Percentiles rank a stretch among this genome's conserved stretches.
These are phyloP conservation scores for Eremochloa ophiuroides DNA, from an alignment of 176 grass and related monocot genomes.

Conservation along the genomic window DNA sequence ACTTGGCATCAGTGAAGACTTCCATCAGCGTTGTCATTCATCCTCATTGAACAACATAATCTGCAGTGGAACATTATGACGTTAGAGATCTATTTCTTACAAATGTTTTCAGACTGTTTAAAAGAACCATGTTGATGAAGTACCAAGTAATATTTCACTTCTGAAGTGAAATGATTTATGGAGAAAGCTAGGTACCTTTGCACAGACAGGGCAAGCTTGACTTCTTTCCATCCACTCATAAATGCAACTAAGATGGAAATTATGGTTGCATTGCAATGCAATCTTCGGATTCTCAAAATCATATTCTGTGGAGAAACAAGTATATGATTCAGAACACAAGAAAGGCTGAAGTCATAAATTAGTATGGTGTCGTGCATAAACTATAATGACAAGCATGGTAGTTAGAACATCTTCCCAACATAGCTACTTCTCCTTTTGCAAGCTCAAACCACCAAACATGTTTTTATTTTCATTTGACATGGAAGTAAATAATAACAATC, in stretches of 20 bases:
- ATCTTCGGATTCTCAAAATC: constrained; percentile 54
- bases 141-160: neutral
- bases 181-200: constrained; percentile 42
- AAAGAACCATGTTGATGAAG: neutral
- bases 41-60: constrained; percentile 62
- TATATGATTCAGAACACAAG: neutral
- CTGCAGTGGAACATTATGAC: neutral
- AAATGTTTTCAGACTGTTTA: neutral
- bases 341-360: neutral
- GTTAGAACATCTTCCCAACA: neutral
- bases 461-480: neutral
- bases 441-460: neutral
- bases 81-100: neutral
- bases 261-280: constrained; percentile 64
- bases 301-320: constrained; percentile 43
- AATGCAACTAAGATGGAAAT: constrained; percentile 80
- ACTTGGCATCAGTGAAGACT: constrained; percentile 2
- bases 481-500: neutral
- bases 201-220: constrained; percentile 57
- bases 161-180: constrained; percentile 16
- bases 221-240: constrained; percentile 95
- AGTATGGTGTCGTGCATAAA: neutral
- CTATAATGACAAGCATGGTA: neutral
- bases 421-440: neutral
- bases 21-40: constrained; percentile 16